Base-by-base conservation (phyloP, 768 basidiomycete species). In the Pleurotus djamor region DNA sequence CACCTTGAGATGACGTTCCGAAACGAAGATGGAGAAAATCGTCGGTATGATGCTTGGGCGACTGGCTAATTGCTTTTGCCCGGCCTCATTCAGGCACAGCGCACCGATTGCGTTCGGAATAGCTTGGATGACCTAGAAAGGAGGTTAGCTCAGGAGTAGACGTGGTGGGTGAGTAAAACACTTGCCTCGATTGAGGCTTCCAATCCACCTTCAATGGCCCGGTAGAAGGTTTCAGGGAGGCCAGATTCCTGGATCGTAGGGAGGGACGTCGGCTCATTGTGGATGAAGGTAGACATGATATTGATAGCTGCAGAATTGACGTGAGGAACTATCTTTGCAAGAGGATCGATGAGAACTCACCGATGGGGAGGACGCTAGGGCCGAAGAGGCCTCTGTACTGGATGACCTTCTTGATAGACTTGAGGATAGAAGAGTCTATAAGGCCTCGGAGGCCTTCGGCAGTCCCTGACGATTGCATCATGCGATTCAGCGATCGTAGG, bases 201-300 rank as follows among this genome's bases (percentile, higher is more conserved):
- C 44, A 96, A 80, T 3, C 89, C 92, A 37, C 79, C 77, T 73
- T 96, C 94, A 47, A 99, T 85, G 3, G 90, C 84, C 59, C 83
- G 82, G 73, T 95, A 98, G 66, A 99, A 94, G 0, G 86, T 82
- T 66, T 94, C 91, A 0, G 97, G 97, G 3, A 99, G 73, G 4
- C 89, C 86, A 32, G 87, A 83, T 72, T 99, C 97, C 72, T 99
- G 97, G 17, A 99, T 90, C 57, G 96, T 88, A 2, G 86, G 78
- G 59, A 99, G 76, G 13, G 94, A 97, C 0, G 96, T 98, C 5
- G 97, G 97, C 71, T 99, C 97, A 64, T 98, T 99, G 78, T 99
- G 96, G 7, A 98, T 88, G 72, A 98, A 98, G 0, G 94, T 94
- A 12, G 94, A 87, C 88, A 97, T 93, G 67, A 95, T 89, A 70